Base-by-base conservation (phyloP, 2,329 filamentous ascomycete species). In the Sclerotinia minor region DNA sequence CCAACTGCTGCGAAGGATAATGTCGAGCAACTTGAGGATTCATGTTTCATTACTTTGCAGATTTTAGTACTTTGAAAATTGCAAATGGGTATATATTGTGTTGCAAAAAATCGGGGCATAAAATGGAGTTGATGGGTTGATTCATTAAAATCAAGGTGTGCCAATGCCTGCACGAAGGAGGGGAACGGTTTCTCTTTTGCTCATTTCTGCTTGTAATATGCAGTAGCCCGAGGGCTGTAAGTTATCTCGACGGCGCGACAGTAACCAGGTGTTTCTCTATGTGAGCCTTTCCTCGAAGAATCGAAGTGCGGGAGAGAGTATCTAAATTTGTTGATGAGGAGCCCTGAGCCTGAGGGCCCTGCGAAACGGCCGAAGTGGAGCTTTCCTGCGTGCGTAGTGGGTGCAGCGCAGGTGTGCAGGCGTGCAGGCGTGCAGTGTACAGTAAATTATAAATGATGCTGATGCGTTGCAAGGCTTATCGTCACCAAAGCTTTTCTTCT, bases 11-110 rank as follows among this genome's bases (percentile, higher is more conserved):
- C 75, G 78, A 77, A 69, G 79, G 78, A 57, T 79, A 80, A 61
- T 79, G 76, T 65, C 66, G 49, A 70, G 79, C 79, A 74, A 83
- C 77, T 71, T 81, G 81, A 72, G 81, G 81, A 77, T 81, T 79
- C 81, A 83, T 83, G 64, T 77, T 67, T 82, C 75, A 71, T 68
- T 70, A 55, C 66, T 60, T 71, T 70, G 67, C 58, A 29, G 68
- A 68, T 58, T 63, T 63, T 52, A 55, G 58, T 63, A 69, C 45
- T 64, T 65, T 59, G 60, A 58, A 35, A 67, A 47, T 53, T 66
- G 63, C 61, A 69, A 67, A 68, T 63, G 45, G 66, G 67, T 71
- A 71, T 70, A 70, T 68, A 69, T 35, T 66, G 68, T 68, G 68
- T 35, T 66, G 68, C 64, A 67, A 66, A 55, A 70, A 17, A 50